Base-by-base conservation (phyloP, 1,284 basidiomycete genomes). In the Papiliotrema terrestris region DNA sequence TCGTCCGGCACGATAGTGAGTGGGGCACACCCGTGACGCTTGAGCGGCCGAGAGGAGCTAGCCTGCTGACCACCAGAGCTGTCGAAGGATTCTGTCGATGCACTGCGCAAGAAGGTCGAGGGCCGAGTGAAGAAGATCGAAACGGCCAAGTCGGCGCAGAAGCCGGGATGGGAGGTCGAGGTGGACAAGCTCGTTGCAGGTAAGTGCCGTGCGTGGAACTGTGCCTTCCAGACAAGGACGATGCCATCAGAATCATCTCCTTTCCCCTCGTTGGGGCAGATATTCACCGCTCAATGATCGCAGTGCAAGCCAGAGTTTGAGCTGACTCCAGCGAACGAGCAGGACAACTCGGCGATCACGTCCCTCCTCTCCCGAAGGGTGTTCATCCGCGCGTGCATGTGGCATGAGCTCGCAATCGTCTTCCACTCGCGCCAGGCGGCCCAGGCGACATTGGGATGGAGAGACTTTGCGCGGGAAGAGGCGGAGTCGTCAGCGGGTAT, bases 391-490 rank as follows among this genome's bases (percentile, higher is more conserved):
- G 87, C 87, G 55, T 89, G 91, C 62, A 83, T 94, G 83, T 95
- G 91, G 91, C 88, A 93, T 65, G 91, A 95, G 73, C 80, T 94
- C 15, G 84, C 88, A 14, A 87, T 92, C 2, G 86, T 94, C 26
- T 78, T 92, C 49, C 91, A 94, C 73, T 91, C 92, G 66, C 80
- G 88, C 42, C 91, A 94, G 77, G 89, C 91, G 60, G 82, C 87
- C 0, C 80, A 92, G 35, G 75, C 91, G n/a, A 87, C 87, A 0
- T 80, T 86, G 53, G 79, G 86, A 1, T 84, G 86, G 58, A 84
- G 89, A 67, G 78, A 78, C 0, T 88, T 91, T 72, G 84, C 84
- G 2, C 78, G 80, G 45, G 87, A 89, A 55, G 88, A 91, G 68
- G 81, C 81, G 47, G 81, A 81, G 32, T 89, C 84, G 63, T 75